phyloP scores from a whole-genome alignment of 2,329 filamentous ascomycete species.

The Thielaviopsis euricoi region DNA sequence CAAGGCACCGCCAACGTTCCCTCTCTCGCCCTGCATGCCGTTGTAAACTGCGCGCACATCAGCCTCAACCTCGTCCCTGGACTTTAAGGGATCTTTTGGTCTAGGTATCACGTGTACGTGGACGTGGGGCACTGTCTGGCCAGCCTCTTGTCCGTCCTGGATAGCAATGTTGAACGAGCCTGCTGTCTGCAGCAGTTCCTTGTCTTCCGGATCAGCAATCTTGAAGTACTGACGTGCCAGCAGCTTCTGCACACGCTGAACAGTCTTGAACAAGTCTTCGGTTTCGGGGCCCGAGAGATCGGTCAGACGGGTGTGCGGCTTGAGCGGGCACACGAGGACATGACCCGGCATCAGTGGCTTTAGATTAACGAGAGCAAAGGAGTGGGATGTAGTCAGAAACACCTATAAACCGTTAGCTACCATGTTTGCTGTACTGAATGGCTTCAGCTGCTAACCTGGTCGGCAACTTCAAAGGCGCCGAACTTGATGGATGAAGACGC shows the following conservation, averaged over 20 bases:
- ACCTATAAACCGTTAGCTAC: slow-evolving; percentile 36
- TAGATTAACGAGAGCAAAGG: slow-evolving; percentile 85
- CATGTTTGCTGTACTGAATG: neutral
- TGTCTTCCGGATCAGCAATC: slow-evolving; percentile 16
- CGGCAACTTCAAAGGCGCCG: slow-evolving; percentile 59
- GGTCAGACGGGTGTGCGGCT: slow-evolving; percentile 53
- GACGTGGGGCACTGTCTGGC: slow-evolving; percentile 85
- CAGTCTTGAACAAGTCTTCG: slow-evolving; percentile 69
- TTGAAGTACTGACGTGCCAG: slow-evolving; percentile 42
- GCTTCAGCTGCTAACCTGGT: slow-evolving; percentile 37
- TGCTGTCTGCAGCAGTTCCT: slow-evolving; percentile 26
- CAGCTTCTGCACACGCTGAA: slow-evolving; percentile 67
- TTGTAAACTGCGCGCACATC: slow-evolving; percentile 62
- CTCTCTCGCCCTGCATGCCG: slow-evolving; percentile 67
- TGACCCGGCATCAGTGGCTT: slow-evolving; percentile 89
- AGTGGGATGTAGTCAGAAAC: slow-evolving; percentile 65
- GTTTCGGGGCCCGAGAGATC: slow-evolving; percentile 59
- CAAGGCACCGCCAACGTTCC: slow-evolving; percentile 60
- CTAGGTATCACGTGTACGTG: slow-evolving; percentile 86
- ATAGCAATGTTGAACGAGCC: slow-evolving; percentile 83
- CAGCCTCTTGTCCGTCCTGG: slow-evolving; percentile 82
- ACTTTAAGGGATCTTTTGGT: slow-evolving; percentile 28
- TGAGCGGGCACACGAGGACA: slow-evolving; percentile 66
- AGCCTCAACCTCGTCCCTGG: slow-evolving; percentile 24
- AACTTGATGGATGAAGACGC: slow-evolving; percentile 38